Evolutionary conservation across 2,329 filamentous ascomycete genomes (phyloP).

Genomic region (Epichloe aotearoae): DNA sequence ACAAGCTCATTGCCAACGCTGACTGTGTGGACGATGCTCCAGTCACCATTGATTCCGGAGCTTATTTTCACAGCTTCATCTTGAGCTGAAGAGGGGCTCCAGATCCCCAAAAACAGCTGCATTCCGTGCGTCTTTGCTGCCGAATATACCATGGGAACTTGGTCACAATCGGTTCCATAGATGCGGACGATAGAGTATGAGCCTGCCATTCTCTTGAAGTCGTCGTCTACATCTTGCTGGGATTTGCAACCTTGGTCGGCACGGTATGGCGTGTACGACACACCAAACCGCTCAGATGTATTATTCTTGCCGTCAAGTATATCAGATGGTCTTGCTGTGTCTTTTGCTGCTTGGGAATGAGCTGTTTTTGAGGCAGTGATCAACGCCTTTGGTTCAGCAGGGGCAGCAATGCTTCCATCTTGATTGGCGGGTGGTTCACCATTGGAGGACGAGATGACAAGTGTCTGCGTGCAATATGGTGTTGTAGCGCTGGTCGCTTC

Average conservation of each 20-base stretch:
- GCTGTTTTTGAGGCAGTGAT: background rate
- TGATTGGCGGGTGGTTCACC: background rate
- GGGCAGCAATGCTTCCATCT: background rate
- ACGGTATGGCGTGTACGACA: constrained; percentile 38
- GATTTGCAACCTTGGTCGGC: constrained; percentile 52
- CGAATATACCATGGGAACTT: constrained; percentile 47
- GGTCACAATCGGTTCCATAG: constrained; percentile 71
- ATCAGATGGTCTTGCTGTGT: background rate
- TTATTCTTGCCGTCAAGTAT: background rate
- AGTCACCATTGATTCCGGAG: constrained; percentile 46
- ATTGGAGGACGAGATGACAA: background rate
- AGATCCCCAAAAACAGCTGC: constrained; percentile 65
- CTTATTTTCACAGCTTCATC: constrained; percentile 49
- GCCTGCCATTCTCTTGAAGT: constrained; percentile 42
- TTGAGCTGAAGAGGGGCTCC: constrained; percentile 43
- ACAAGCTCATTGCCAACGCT: constrained; percentile 73
- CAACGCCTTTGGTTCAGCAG: too few species aligned
- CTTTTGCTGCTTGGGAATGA: background rate
- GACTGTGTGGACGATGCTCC: constrained; percentile 56
- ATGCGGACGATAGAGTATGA: constrained; percentile 54
- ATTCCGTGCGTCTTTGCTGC: constrained; percentile 52
- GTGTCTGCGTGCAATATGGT: constrained; percentile 1
- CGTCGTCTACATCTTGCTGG: constrained; percentile 44
- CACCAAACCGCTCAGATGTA: constrained; percentile 20
- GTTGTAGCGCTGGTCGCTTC: background rate